A percentile compares a stretch with the other conserved stretches of the same genome.
Conservation (phyloP, 2,329 filamentous ascomycete genomes). For the Ceratocystiopsis sp. region DNA sequence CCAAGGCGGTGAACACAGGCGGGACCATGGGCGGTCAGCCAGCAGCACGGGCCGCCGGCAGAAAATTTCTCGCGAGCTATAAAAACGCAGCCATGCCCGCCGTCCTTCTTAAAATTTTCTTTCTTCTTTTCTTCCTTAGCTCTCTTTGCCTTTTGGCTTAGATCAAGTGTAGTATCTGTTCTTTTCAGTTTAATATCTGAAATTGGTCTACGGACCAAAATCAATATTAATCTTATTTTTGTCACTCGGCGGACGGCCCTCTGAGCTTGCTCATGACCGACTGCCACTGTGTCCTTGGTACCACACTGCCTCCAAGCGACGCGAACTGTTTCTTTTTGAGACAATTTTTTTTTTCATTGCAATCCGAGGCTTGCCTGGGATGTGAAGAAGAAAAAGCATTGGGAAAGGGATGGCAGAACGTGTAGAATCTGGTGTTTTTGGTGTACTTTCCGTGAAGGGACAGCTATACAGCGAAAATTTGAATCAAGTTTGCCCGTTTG, state of each 20-base stretch:
- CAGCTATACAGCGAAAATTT: too few relatives aligned
- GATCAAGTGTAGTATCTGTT: conserved; percentile 95
- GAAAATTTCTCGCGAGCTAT: conserved; percentile 13
- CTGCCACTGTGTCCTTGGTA: conserved; percentile 55
- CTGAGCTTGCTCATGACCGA: conserved; percentile 55
- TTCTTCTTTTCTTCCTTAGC: conserved; percentile 35
- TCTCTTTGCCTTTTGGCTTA: conserved; percentile 51
- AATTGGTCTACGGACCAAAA: conserved; percentile 56
- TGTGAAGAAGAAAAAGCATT: conserved; percentile 35
- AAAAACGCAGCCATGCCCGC: conserved; percentile 1
- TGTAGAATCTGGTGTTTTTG: neutral
- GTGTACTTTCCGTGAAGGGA: neutral
- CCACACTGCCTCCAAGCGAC: conserved; percentile 59
- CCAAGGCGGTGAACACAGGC: neutral
- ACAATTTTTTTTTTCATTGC: conserved; percentile 37
- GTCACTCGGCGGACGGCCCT: conserved; percentile 31
- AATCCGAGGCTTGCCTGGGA: conserved; percentile 29
- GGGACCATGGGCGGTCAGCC: too few relatives aligned
- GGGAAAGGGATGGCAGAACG: too few relatives aligned
- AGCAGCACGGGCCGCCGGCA: conserved; percentile 5
- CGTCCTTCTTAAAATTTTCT: conserved; percentile 7
- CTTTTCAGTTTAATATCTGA: conserved; percentile 96
- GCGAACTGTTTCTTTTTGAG: conserved; percentile 31
- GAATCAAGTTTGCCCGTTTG: too few relatives aligned
- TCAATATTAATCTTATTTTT: conserved; percentile 79